Base-by-base conservation (phyloP, 2,329 filamentous ascomycete genomes). In the Fusarium napiforme region DNA sequence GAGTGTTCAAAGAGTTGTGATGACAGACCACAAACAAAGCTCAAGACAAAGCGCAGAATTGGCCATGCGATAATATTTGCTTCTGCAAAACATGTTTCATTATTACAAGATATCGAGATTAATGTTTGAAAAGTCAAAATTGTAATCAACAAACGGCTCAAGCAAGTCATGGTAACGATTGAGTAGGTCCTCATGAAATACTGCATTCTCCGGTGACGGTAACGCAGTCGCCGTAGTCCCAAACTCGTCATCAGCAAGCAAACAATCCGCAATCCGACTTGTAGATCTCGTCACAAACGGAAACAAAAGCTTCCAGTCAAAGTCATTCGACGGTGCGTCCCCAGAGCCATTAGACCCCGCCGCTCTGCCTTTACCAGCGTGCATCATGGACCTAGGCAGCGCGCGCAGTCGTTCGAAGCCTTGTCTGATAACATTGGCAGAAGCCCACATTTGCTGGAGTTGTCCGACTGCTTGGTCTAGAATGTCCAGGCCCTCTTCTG, bases 391-490 rank as follows among this genome's bases (percentile, higher is more conserved):
- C 5, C 57, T n/a, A 36, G 56, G 73, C 4, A 72, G 19, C 1
- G 64, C 64, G 5, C 74, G 62, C 3, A 76, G 43, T 10, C 74
- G 69, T 43, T 76, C 72, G 9, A 76, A 76, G 2, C 74, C 74
- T 61, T 76, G 74, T 4, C 60, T 36, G 2, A 76, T 76, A 2
- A 76, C 63, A 19, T 76, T 76, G 1, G 71, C 74, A 18, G 74
- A 76, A 47, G 74, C 74, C 74, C 74, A 76, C 74, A 76, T 76
- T 14, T 76, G 45, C 16, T 76, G 71, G 3, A 76, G 60, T 18
- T 76, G 74, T 0, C 58, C 52, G 7, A 76, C 74, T 6, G 74
- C 74, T 30, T 76, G 68, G 14, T 69, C 64, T 4, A 76, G 23
- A 9, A 76, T 73, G 3, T 76, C 74, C 1, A 76, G 8, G 0